A percentile compares a stretch with the other conserved stretches of the same genome.
Evolutionary conservation across 2,329 filamentous ascomycete species (phyloP).

Genomic region (Alternaria solani): DNA sequence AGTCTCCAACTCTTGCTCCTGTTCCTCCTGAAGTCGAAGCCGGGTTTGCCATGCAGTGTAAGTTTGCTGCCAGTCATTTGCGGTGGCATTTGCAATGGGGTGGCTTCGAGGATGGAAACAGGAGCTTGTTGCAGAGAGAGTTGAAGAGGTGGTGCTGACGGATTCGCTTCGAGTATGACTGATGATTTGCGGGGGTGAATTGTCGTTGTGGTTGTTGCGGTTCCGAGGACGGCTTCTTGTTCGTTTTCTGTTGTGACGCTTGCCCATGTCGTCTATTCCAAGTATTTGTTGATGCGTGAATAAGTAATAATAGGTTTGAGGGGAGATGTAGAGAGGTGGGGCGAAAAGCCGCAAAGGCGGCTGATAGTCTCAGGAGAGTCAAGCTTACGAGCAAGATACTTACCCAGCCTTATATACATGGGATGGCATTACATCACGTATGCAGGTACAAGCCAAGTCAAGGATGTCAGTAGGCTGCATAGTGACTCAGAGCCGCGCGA

Average conservation of each 20-base stretch:
- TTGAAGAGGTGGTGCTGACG: conserved; percentile 38
- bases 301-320: conserved; percentile 3
- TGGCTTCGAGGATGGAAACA: conserved; percentile 30
- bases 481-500: conserved; percentile 47
- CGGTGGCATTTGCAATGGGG: conserved; percentile 26
- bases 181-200: conserved; percentile 21
- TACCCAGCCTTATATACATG: conserved; percentile 38
- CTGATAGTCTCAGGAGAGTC: conserved; percentile 30
- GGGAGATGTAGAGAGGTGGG: conserved; percentile 17
- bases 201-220: conserved; percentile 41
- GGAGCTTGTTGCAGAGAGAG: conserved; percentile 31
- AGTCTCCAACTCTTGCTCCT: conserved; percentile 41
- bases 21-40: conserved; percentile 39
- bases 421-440: conserved; percentile 28
- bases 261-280: conserved; percentile 45
- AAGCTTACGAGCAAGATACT: conserved; percentile 18
- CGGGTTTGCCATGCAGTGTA: conserved; percentile 50
- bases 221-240: conserved; percentile 54
- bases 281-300: conserved; percentile 1
- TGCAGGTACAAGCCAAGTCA: conserved; percentile 36
- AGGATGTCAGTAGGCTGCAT: conserved; percentile 33
- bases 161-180: conserved; percentile 44
- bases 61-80: conserved; percentile 49
- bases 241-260: conserved; percentile 56
- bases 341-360: conserved; percentile 44